These are phyloP conservation scores for Fusarium solani-melongenae DNA, from an alignment of 2,329 filamentous ascomycete genomes.

Conservation along the genomic window DNA sequence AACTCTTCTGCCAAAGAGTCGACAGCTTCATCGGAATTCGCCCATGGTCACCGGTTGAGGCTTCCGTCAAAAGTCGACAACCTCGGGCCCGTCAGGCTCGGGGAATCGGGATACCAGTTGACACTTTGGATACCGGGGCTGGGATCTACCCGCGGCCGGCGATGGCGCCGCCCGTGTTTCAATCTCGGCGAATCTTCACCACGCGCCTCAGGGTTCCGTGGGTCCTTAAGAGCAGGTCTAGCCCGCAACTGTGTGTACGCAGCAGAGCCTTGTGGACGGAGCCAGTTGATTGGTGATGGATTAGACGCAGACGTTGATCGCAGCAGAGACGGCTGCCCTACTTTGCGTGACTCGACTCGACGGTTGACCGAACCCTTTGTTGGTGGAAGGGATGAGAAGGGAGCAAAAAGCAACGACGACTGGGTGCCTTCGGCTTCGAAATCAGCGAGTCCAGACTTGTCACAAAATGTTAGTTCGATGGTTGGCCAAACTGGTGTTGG, in stretches of 20 bases:
- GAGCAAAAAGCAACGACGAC: constrained; percentile 6
- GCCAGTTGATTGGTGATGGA: neutral
- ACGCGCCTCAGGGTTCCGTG: neutral
- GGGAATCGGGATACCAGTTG: neutral
- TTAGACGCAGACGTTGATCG: neutral
- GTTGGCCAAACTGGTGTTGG: constrained; percentile 1
- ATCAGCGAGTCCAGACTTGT: neutral
- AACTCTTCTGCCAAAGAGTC: neutral
- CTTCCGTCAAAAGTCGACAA: neutral
- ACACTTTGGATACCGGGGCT: neutral
- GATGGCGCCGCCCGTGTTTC: constrained; percentile 6
- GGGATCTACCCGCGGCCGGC: constrained; percentile 6
- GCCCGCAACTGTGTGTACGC: neutral
- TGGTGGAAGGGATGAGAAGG: neutral
- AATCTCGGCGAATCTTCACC: constrained; percentile 4
- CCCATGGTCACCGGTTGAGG: neutral
- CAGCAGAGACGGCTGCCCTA: neutral
- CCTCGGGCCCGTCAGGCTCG: neutral
- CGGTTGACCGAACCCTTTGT: neutral
- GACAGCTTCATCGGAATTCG: neutral
- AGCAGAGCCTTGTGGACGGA: neutral
- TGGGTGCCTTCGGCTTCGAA: neutral
- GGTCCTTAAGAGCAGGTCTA: neutral
- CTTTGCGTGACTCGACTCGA: neutral
- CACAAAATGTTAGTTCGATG: constrained; percentile 1